phyloP scores from a whole-genome alignment of 1,284 basidiomycete genomes.

The Cerrena zonata region DNA sequence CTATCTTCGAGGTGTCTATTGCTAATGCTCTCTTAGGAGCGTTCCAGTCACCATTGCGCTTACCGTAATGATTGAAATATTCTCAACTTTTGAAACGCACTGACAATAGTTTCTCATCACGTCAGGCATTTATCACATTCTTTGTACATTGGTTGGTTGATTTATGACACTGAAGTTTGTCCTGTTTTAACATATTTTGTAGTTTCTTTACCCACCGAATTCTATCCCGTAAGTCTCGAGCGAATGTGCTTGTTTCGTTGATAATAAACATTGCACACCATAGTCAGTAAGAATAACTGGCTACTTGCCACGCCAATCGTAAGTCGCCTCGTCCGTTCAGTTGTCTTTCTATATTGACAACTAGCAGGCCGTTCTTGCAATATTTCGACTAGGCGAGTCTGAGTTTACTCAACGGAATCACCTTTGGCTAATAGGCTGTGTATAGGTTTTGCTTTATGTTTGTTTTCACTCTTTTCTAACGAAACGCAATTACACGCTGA shows the following conservation, averaged over 20 bases:
- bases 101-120: background rate
- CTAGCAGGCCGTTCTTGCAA: constrained; percentile 9
- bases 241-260: background rate
- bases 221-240: constrained; percentile 9
- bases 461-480: constrained; percentile 12
- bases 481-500: background rate
- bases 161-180: background rate
- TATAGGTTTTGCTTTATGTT: background rate
- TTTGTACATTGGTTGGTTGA: constrained; percentile 7
- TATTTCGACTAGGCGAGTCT: constrained; percentile 8
- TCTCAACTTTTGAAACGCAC: background rate
- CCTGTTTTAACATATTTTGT: background rate
- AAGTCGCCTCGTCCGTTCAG: background rate
- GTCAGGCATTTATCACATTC: constrained; percentile 9
- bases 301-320: constrained; percentile 12
- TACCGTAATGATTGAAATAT: constrained; percentile 8
- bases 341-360: background rate
- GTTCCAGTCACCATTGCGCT: constrained; percentile 13
- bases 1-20: background rate
- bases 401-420: background rate
- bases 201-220: constrained; percentile 14
- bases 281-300: constrained; percentile 12
- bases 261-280: background rate
- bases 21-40: constrained; percentile 7
- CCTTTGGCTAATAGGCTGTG: background rate